Percentiles rank a stretch among this genome's conserved stretches.
phyloP scores from a whole-genome alignment of 768 basidiomycete species.

The Termitomyces heimii region DNA sequence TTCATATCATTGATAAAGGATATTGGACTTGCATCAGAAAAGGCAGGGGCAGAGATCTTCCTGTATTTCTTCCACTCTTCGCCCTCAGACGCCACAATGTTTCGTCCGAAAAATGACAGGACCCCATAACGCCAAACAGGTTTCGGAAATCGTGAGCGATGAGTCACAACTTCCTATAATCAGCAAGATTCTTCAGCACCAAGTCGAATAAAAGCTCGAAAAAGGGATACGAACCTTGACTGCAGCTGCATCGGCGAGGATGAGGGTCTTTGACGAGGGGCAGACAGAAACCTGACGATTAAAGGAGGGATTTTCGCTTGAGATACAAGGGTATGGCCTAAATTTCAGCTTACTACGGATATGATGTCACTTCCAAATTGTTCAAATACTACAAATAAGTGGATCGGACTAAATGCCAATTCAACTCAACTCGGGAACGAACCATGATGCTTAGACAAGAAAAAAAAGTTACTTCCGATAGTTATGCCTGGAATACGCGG shows the following conservation, averaged over 20 bases:
- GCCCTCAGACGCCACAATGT: slow-evolving; percentile 61
- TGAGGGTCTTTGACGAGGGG: slow-evolving; percentile 18
- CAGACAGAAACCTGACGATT: slow-evolving; percentile 19
- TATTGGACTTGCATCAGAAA: slow-evolving; percentile 43
- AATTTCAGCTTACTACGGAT: slow-evolving; percentile 22
- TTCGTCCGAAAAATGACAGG: slow-evolving; percentile 48
- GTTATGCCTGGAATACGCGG: slow-evolving; percentile 23
- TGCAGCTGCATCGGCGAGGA: slow-evolving; percentile 32
- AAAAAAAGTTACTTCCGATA: slow-evolving; percentile 24
- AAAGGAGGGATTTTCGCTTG: background rate
- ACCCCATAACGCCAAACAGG: slow-evolving; percentile 38
- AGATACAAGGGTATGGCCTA: background rate
- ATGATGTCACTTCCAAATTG: slow-evolving; percentile 29
- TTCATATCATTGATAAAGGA: background rate
- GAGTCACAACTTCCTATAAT: slow-evolving; percentile 42
- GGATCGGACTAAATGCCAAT: background rate
- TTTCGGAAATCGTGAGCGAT: slow-evolving; percentile 52
- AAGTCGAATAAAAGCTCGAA: background rate
- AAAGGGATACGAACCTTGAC: slow-evolving; percentile 31
- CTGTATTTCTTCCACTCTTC: slow-evolving; percentile 63
- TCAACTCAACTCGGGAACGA: background rate
- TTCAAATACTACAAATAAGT: slow-evolving; percentile 19
- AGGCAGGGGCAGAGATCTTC: slow-evolving; percentile 58
- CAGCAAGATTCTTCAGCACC: background rate
- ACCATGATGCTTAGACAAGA: slow-evolving; percentile 26